Base-by-base conservation (phyloP, 2,329 filamentous ascomycete species). In the Aureobasidium subglaciale region DNA sequence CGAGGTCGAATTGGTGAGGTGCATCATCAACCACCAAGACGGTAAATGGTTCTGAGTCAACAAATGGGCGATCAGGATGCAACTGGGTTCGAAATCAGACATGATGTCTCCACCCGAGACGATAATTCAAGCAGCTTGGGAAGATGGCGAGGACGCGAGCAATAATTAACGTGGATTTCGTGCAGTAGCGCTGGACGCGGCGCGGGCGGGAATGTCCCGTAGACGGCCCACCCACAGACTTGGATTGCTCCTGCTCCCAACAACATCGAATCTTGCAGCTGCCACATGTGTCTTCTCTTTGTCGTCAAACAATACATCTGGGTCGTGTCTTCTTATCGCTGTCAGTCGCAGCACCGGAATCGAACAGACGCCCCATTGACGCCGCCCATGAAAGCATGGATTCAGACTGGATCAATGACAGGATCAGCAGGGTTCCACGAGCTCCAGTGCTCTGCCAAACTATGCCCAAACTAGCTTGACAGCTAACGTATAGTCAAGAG, bases 381-480 rank as follows among this genome's bases (percentile, higher is more conserved):
- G 48, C 48, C 48, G 32, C 41, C 25, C 29, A 22, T 25, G 22
- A n/a, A 22, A 30, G 48, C 48, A 52, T 41, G 37, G 48, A 41
- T 52, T 52, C 48, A 52, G 24, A 24, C 48, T 52, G 13, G 27
- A 41, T 52, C 48, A 52, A 52, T 43, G 38, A 43, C 37, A 54
- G 27, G 38, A 54, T 27, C 35, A 16, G 48, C 48, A 35, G 34
- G 11, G 27, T 41, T 27, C 35, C 48, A 52, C 35, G 48, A 52
- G 48, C 35, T 24, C 40, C 48, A 41, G 15, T 38, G 35, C 16
- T 24, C 46, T 40, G 30, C 35, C 16, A 52, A 15, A 16, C 50
- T 54, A 54, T 54, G 2, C 50, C 50, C 38, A 54, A 54, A 34
- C 37, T 35, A 43, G 50, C 27, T 18, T 54, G 50, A 54, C 50